phyloP scores from a whole-genome alignment of 495 filamentous ascomycete species.

The Hypoxylon lienhwacheense region DNA sequence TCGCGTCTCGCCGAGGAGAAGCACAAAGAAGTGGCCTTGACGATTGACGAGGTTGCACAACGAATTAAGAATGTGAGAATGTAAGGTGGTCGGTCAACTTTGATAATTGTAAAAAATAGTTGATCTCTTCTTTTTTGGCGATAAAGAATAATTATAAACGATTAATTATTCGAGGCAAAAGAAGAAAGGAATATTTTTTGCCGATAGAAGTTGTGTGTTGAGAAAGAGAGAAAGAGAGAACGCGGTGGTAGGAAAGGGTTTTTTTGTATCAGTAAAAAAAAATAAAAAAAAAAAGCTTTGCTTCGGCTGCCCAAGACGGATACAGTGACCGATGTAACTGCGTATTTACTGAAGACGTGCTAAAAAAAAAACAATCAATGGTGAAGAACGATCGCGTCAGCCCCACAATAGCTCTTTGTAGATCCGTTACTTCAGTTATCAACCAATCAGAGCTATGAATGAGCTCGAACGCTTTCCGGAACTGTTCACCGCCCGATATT shows the following conservation, averaged over 20 bases:
- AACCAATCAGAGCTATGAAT: background rate
- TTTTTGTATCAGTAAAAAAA: no score
- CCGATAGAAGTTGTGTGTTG: slow-evolving; percentile 9
- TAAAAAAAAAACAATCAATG: slow-evolving; percentile 8
- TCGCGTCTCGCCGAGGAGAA: slow-evolving; percentile 13
- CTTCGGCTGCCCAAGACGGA: slow-evolving; percentile 18
- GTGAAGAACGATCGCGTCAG: slow-evolving; percentile 15
- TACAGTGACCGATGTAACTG: slow-evolving; percentile 9
- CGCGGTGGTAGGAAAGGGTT: slow-evolving; percentile 26
- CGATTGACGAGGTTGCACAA: no score
- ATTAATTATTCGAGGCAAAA: slow-evolving; percentile 17
- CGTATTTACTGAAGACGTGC: slow-evolving; percentile 1
- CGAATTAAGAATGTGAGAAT: background rate
- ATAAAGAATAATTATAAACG: slow-evolving; percentile 22
- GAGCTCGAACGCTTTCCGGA: no score
- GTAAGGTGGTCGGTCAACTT: background rate
- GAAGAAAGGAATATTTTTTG: slow-evolving; percentile 18
- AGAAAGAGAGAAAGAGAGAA: slow-evolving; percentile 21
- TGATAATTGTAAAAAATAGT: background rate
- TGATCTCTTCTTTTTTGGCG: slow-evolving; percentile 10
- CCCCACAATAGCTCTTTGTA: slow-evolving; percentile 31
- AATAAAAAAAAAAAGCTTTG: slow-evolving; percentile 17
- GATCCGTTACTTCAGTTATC: no score
- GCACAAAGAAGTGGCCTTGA: background rate
- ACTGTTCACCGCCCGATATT: no score